Conservation (phyloP, 2,329 filamentous ascomycete species). For the Trichoderma sp. region DNA sequence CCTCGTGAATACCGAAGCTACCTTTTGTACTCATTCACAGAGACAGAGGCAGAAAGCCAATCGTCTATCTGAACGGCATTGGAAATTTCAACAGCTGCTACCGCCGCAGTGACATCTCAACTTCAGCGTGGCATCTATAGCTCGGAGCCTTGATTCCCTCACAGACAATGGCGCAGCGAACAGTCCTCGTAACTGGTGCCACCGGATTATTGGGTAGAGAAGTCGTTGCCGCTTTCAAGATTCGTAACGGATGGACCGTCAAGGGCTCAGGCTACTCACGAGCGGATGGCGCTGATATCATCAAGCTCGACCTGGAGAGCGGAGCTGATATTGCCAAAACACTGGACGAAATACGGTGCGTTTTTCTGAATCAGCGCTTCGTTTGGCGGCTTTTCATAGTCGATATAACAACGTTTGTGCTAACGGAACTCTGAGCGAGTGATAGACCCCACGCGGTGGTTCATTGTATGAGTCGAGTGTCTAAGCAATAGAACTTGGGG, state of each 20-base stretch:
- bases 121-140: neutral
- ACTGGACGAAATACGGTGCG: conserved; percentile 56
- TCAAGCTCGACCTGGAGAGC: conserved; percentile 56
- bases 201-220: conserved; percentile 81
- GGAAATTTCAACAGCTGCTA: neutral
- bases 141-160: neutral
- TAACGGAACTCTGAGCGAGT: neutral
- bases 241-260: conserved; percentile 56
- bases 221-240: conserved; percentile 68
- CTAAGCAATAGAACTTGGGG: neutral
- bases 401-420: neutral
- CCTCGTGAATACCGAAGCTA: neutral
- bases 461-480: conserved; percentile 18
- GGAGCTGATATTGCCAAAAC: conserved; percentile 46
- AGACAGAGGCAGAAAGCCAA: neutral
- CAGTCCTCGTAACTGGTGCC: conserved; percentile 76
- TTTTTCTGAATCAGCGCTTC: neutral
- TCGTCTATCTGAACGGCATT: neutral
- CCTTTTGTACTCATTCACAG: too few species aligned
- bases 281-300: conserved; percentile 65
- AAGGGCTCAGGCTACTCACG: conserved; percentile 73
- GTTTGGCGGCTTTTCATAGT: neutral
- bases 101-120: neutral
- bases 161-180: conserved; percentile 33
- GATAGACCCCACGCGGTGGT: conserved; percentile 19